Base-by-base conservation (phyloP, 305 asterid genomes). In the Fraxinus platypoda region DNA sequence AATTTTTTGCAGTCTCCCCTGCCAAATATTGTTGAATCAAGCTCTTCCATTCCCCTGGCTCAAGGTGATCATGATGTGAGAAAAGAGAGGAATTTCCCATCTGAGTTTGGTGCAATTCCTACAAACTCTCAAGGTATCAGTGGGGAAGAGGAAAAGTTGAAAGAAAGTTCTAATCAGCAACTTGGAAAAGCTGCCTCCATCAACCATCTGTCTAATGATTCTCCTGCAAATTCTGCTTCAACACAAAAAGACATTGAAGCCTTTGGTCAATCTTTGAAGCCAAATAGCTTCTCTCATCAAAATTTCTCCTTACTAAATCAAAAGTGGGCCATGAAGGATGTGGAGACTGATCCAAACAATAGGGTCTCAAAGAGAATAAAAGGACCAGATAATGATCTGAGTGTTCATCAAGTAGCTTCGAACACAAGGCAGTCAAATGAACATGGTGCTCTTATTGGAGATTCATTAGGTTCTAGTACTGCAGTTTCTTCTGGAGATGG, bases 191-290 rank as follows among this genome's bases (percentile, higher is more conserved):
- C 86, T 77, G 81, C 88, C 54, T 37, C 57, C 77, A 41, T 78
- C 73, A 85, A 81, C 62, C 85, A 86, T 76, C 70, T 23, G 31
- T 66, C 83, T 0, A 91, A 89, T 72, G 89, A 79, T 41, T 91
- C 93, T 82, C 90, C 93, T 83, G 82, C 91, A 26, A 86, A 82
- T 89, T 88, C 94, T 49, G 83, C 80, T 84, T 91, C 97, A 57
- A 82, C 88, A 49, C 92, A 84, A 70, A 90, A 85, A 77, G 91
- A 93, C 78, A 85, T 92, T 84, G 92, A 92, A 88, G 93, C 93
- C 80, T 92, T 93, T 86, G 97, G 95, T 77, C 92, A 87, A 80
- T 90, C 92, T 73, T 43, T 93, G 89, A 91, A 88, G 85, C 93
- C 95, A 85, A 92, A 87, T 88, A 87, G 78, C 85, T 74, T 82